These are phyloP conservation scores for Monosporascus sp. DNA, from an alignment of 2,329 filamentous ascomycete species.

Conservation along the genomic window DNA sequence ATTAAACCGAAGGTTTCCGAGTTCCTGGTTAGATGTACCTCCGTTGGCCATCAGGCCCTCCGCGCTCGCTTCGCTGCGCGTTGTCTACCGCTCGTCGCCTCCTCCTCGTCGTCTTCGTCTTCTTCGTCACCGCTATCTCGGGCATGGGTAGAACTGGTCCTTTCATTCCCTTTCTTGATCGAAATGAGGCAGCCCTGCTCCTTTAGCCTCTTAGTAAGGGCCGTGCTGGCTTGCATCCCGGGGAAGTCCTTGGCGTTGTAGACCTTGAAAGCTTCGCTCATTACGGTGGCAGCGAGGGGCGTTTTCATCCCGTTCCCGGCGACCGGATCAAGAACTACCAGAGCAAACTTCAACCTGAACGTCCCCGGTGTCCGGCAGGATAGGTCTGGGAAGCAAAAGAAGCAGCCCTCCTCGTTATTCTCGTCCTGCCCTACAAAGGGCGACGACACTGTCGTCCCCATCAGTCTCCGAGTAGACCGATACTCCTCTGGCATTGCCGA, in stretches of 20 bases:
- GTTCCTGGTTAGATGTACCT: not conserved
- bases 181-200: conserved; percentile 78
- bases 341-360: conserved; percentile 69
- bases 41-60: not conserved
- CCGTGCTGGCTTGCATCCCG: conserved; percentile 74
- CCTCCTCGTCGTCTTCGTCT: conserved; percentile 33
- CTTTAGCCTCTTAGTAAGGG: conserved; percentile 67
- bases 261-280: conserved; percentile 70
- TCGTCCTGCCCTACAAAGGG: conserved; percentile 75
- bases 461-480: conserved; percentile 66
- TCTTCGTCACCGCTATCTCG: conserved; percentile 41
- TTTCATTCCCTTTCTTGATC: conserved; percentile 80
- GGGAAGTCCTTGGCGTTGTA: conserved; percentile 84
- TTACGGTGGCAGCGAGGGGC: conserved; percentile 44
- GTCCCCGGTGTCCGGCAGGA: conserved; percentile 71
- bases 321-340: conserved; percentile 65
- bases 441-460: conserved; percentile 73
- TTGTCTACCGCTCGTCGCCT: conserved; percentile 9
- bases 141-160: conserved; percentile 31
- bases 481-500: conserved; percentile 68
- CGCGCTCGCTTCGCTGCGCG: conserved; percentile 2
- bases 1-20: not conserved
- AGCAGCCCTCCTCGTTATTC: conserved; percentile 66
- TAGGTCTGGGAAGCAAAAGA: conserved; percentile 81
- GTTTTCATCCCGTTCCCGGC: conserved; percentile 48